Base-by-base conservation (phyloP, 208 protist genomes). In the Lotmaria passim region DNA sequence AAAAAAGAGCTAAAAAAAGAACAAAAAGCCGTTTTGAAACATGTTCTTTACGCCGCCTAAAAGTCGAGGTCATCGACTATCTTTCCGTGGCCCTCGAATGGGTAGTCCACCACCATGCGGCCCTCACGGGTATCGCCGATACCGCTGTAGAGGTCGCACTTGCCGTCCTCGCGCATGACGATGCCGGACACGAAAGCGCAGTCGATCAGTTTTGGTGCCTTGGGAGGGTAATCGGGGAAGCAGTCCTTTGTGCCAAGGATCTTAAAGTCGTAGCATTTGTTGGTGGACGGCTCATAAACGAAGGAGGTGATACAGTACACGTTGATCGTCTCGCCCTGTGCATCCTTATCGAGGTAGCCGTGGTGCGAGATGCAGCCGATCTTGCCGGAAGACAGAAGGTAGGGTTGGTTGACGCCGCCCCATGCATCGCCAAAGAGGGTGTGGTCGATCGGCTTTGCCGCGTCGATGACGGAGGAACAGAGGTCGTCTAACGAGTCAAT, bases 141-240 rank as follows among this genome's bases (percentile, higher is more conserved):
- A 24, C 86, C 86, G 50, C 86, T 88, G 75, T 91, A 91, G 14
- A 91, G 67, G 38, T 91, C 86, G 46, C 75, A 85, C 69, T 86
- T 88, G 23, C 82, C 86, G 56, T 91, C 86, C 3, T 82, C 71
- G 24, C 84, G 80, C 81, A 86, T 87, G 1, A 87, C 76, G 41
- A 91, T 88, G 23, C 86, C 86, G 0, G 82, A 84, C 10, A 78
- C 68, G 43, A 91, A 91, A 8, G 73, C 86, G 38, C 86, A 91
- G 73, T 91, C 86, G n/a, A 75, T 65, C 17, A 91, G 64, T 50
- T 81, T 83, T 7, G 58, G 69, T 2, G 75, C 79, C 78, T 91
- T 91, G 17, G 62, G 30, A 26, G 86, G 86, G 55, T 74, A 91
- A 3, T 79, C 69, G 0, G 86, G 86, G 68, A 78, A 91, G 75